These are phyloP conservation scores for Camellia japonica DNA, from an alignment of 148 eudicot species.

Conservation along the genomic window DNA sequence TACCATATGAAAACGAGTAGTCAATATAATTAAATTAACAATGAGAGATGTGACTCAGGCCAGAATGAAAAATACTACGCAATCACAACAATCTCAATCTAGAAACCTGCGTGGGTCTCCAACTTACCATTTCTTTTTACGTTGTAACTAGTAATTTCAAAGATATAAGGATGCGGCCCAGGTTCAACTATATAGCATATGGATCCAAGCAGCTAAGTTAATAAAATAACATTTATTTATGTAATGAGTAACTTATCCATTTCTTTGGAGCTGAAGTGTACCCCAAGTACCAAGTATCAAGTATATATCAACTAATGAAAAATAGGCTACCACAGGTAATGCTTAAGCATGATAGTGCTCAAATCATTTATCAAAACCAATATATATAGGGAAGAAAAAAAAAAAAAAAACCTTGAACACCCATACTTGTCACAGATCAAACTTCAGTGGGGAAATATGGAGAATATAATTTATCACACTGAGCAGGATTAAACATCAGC, in stretches of 20 bases:
- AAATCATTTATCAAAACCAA: neutral
- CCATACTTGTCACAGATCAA: slow-evolving; percentile 1
- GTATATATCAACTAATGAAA: neutral
- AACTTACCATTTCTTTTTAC: neutral
- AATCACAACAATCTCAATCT: neutral
- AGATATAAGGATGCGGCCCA: neutral
- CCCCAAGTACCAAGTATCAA: neutral
- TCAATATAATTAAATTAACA: slow-evolving; percentile 1
- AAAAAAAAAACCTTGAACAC: neutral
- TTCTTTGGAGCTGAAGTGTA: neutral
- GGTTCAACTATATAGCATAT: neutral
- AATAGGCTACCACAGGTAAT: neutral
- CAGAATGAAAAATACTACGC: slow-evolving; percentile 5
- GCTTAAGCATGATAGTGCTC: neutral
- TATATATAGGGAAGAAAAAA: neutral
- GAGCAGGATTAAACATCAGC: neutral
- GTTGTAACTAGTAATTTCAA: neutral
- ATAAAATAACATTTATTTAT: neutral
- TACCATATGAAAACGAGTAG: slow-evolving; percentile 19
- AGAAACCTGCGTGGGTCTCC: neutral
- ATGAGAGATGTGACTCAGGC: slow-evolving; percentile 4
- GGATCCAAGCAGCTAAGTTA: neutral
- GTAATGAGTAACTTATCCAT: neutral
- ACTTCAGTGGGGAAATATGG: neutral
- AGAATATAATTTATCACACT: neutral